These are phyloP conservation scores for Lasiodiplodia sp. DNA, from an alignment of 2,329 filamentous ascomycete genomes.

Conservation along the genomic window DNA sequence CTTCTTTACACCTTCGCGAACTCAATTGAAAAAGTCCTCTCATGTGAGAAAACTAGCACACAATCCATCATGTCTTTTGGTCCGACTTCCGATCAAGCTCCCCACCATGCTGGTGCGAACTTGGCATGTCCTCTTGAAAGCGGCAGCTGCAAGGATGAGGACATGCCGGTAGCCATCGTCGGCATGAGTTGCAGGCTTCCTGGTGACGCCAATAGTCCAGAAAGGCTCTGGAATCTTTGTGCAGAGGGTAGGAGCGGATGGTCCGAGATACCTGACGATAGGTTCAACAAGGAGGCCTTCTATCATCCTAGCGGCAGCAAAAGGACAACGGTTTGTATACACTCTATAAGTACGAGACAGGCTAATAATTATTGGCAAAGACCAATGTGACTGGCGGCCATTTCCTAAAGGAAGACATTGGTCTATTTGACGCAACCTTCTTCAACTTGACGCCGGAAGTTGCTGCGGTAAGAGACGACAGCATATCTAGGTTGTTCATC, in stretches of 20 bases:
- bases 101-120: no score
- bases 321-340: not conserved
- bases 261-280: conserved; percentile 45
- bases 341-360: no score
- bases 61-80: no score
- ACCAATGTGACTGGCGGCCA: not conserved
- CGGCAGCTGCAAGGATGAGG: no score
- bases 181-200: conserved; percentile 45
- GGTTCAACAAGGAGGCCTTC: conserved; percentile 44
- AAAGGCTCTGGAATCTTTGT: conserved; percentile 45
- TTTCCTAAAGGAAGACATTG: conserved; percentile 32
- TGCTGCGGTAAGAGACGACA: no score
- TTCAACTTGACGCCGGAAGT: not conserved
- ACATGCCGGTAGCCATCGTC: conserved; percentile 42
- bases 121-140: no score
- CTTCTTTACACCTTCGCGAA: no score
- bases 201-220: conserved; percentile 40
- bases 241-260: conserved; percentile 39
- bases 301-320: conserved; percentile 44
- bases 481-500: no score
- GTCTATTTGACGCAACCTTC: conserved; percentile 33
- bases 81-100: no score
- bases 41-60: no score
- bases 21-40: no score
- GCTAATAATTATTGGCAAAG: not conserved